Evolutionary conservation across 2,329 filamentous ascomycete species (phyloP).

Genomic region (Ceratocystis eucalypticola): DNA sequence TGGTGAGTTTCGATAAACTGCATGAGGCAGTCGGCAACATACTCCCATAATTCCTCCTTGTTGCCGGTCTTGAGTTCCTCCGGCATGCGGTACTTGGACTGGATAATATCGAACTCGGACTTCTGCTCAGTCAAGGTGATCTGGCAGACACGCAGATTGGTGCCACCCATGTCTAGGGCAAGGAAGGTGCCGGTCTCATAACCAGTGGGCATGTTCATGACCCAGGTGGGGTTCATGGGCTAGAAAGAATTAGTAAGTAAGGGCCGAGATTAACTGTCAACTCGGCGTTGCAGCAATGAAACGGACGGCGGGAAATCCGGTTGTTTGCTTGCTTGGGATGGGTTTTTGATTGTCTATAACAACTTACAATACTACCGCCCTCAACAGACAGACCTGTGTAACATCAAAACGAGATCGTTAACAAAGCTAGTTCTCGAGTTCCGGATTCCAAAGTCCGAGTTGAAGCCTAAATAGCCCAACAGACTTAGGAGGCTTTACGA

Average conservation of each 20-base stretch:
- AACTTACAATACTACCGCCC: constrained; percentile 83
- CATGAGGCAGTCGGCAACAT: constrained; percentile 82
- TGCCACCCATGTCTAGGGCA: constrained; percentile 90
- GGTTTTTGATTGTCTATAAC: background rate
- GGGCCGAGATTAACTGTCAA: background rate
- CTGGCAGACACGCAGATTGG: constrained; percentile 88
- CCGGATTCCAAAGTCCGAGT: background rate
- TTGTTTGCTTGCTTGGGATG: background rate
- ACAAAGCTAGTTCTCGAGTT: background rate
- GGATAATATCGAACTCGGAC: constrained; percentile 85
- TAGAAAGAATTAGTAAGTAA: constrained; percentile 27
- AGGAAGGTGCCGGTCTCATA: constrained; percentile 78
- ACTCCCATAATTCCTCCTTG: constrained; percentile 82
- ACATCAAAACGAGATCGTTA: background rate
- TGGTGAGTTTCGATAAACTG: constrained; percentile 85
- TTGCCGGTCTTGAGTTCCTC: constrained; percentile 79
- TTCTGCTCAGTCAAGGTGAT: constrained; percentile 77
- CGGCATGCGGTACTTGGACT: constrained; percentile 92
- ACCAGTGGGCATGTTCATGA: constrained; percentile 77
- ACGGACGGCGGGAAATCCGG: background rate
- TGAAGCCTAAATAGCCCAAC: background rate
- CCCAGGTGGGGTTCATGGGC: constrained; percentile 98
- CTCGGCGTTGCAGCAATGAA: background rate
- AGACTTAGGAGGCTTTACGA: background rate
- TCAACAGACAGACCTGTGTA: constrained; percentile 43